Conservation (phyloP, 169 alveolate species). For the Theileria sp. region DNA sequence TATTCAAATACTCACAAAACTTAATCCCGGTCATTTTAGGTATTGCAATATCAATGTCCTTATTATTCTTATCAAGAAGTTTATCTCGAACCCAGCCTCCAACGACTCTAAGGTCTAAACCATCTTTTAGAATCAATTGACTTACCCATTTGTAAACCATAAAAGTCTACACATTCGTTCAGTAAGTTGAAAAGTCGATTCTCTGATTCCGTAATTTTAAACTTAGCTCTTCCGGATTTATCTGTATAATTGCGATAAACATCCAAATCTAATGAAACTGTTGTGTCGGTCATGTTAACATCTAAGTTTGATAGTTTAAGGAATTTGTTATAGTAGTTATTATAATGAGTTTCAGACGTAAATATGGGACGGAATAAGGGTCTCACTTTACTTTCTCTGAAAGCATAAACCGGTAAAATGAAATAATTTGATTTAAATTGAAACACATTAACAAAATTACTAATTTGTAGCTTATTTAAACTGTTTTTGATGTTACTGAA, state of each 20-base stretch:
- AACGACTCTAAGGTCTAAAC: slow-evolving; percentile 89
- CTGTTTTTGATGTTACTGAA: background rate
- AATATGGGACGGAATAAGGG: background rate
- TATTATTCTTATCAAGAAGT: slow-evolving; percentile 70
- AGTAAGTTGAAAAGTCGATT: slow-evolving; percentile 43
- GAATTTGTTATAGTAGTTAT: background rate
- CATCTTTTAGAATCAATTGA: background rate
- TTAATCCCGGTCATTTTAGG: slow-evolving; percentile 92
- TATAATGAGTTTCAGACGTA: background rate
- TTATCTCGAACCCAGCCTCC: slow-evolving; percentile 99
- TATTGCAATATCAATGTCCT: slow-evolving; percentile 97
- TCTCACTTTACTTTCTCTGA: background rate
- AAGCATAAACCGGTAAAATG: background rate
- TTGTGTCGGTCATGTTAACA: background rate
- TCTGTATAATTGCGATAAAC: slow-evolving; percentile 27
- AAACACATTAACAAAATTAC: background rate
- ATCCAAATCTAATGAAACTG: slow-evolving; percentile 7
- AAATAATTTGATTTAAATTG: background rate
- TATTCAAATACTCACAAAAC: slow-evolving; percentile 70
- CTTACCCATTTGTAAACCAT: slow-evolving; percentile 42
- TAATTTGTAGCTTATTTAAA: background rate
- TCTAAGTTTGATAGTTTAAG: background rate
- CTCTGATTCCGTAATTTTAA: slow-evolving; percentile 45
- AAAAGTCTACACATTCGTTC: slow-evolving; percentile 37
- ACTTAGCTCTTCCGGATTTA: slow-evolving; percentile 12